These are phyloP conservation scores for Globisporangium recalcitrans DNA, from an alignment of 352 stramenopile species.

Conservation along the genomic window DNA sequence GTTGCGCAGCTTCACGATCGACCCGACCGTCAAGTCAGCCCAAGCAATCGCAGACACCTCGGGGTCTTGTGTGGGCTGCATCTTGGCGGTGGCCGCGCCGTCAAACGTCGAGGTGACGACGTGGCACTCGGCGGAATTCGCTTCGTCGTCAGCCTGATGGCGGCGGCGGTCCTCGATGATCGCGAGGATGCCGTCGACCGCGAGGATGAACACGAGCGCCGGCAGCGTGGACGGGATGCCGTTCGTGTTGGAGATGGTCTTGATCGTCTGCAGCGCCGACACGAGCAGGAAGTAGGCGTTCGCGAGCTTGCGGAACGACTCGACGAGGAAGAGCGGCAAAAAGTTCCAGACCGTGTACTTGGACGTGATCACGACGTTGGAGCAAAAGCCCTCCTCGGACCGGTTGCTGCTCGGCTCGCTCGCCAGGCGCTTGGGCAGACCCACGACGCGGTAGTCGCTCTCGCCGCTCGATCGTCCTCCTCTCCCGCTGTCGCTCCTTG, in stretches of 20 bases:
- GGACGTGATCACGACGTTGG: constrained; percentile 88
- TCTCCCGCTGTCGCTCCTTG: not conserved
- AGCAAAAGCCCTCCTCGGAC: constrained; percentile 34
- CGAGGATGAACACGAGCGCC: constrained; percentile 85
- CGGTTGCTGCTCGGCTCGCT: constrained; percentile 1
- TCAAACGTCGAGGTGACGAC: constrained; percentile 49
- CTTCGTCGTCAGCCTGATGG: constrained; percentile 74
- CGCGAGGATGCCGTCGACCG: constrained; percentile 79
- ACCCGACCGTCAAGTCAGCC: constrained; percentile 73
- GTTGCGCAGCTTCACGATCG: constrained; percentile 74
- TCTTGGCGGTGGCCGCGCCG: constrained; percentile 20
- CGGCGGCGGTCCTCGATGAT: constrained; percentile 81
- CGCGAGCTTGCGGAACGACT: constrained; percentile 82
- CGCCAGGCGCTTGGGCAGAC: not conserved
- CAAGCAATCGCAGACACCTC: constrained; percentile 59
- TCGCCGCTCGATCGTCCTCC: not conserved
- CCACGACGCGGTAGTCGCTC: constrained; percentile 9
- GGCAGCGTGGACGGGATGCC: constrained; percentile 75
- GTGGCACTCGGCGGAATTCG: constrained; percentile 69
- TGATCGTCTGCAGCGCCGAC: constrained; percentile 76
- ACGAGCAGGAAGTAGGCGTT: constrained; percentile 93
- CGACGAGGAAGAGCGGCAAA: constrained; percentile 84
- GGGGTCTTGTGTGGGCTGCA: constrained; percentile 28
- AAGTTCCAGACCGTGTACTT: constrained; percentile 91
- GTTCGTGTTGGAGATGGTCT: constrained; percentile 79